Conservation (phyloP, 75 land plant species). For the Sequoiadendron giganteum region DNA sequence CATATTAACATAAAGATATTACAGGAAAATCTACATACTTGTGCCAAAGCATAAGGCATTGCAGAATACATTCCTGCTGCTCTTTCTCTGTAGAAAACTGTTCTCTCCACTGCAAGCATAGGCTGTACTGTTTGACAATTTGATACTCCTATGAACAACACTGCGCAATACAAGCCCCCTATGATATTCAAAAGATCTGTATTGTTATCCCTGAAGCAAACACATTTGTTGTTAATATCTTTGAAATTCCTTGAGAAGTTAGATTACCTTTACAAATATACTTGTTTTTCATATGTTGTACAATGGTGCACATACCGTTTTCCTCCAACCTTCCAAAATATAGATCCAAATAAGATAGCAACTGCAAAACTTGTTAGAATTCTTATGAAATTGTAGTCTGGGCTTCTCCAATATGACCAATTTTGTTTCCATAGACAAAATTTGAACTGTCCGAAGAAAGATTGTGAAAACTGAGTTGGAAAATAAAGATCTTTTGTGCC, state of each 20-base stretch:
- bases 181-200: constrained; percentile 44
- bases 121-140: constrained; percentile 90
- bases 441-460: constrained; percentile 17
- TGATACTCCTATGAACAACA: constrained; percentile 77
- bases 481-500: constrained; percentile 36
- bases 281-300: background rate
- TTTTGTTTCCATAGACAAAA: constrained; percentile 50
- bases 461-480: constrained; percentile 34
- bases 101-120: constrained; percentile 70
- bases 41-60: constrained; percentile 87
- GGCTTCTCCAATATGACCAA: constrained; percentile 46
- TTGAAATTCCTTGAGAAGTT: background rate
- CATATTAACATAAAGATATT: background rate
- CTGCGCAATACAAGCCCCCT: constrained; percentile 76
- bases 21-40: constrained; percentile 23
- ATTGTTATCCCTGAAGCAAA: constrained; percentile 17
- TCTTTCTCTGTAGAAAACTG: constrained; percentile 79
- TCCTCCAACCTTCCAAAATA: constrained; percentile 31
- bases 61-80: constrained; percentile 97
- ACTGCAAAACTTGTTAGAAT: constrained; percentile 27
- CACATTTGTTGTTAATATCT: background rate
- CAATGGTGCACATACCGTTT: constrained; percentile 18
- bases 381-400: constrained; percentile 38
- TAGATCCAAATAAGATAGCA: constrained; percentile 33
- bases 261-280: background rate